Base-by-base conservation (phyloP, 768 basidiomycete species). In the Sporobolomyces roseus region DNA sequence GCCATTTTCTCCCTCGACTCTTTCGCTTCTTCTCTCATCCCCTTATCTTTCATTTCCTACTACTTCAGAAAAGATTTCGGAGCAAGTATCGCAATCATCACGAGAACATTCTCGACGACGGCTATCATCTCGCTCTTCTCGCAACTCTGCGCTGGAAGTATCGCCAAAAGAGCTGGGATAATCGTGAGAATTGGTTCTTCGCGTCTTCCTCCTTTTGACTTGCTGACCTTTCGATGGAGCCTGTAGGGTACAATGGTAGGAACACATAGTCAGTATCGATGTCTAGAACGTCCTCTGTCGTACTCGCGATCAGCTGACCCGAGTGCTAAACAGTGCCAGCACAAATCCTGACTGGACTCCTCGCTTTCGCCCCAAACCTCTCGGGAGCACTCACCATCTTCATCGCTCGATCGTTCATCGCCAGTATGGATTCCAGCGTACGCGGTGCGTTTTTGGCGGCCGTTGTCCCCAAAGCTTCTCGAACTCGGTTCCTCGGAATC, bases 391-490 rank as follows among this genome's bases (percentile, higher is more conserved):
- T 71, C n/a, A 50, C 61, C 0, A 33, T 71, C 43, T 66, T 66
- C 38, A 43, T 66, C 61, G 50, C 38, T 0, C 65, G 70, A 1
- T 36, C 65, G 0, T 66, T 29, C 32, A 53, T 71, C 36, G 52
- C 56, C 0, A 36, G 56, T 1, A 71, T 71, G 70, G 70, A 71
- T 32, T 38, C 65, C 16, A 49, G 50, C 4, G 70, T 71, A 1
- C 65, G 70, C 13, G 65, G 65, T 17, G 70, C 70, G 2, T 71
- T 71, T 58, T 56, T 71, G 19, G 45, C 65, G 17, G 70, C 70
- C n/a, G 56, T 71, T 58, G 48, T 71, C 1, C 70, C 70, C 1
- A 60, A 60, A 25, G 36, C 51, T 19, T 51, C 45, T 3, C 49
- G 70, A 6, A 71, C 70, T 7, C 60, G 65, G 0, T 66, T 71